Evolutionary conservation across 257 asterid species (phyloP).

Genomic region (Rhazya stricta): DNA sequence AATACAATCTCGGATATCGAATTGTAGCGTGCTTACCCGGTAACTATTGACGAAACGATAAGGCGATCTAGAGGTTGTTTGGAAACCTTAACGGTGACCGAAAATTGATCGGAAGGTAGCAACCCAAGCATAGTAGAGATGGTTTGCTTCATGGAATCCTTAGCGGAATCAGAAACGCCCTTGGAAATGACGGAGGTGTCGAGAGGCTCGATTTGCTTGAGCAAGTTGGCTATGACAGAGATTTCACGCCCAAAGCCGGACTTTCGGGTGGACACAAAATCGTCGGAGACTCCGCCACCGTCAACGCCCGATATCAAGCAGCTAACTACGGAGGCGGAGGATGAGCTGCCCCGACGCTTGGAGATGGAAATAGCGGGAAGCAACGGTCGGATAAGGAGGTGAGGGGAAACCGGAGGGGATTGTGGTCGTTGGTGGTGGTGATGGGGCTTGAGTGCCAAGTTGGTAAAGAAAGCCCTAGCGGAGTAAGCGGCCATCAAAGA

Average conservation of each 20-base stretch:
- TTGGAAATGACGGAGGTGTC: slow-evolving; percentile 70
- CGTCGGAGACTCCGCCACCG: slow-evolving; percentile 96
- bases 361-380: slow-evolving; percentile 29
- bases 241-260: slow-evolving; percentile 75
- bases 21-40: slow-evolving; percentile 54
- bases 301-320: slow-evolving; percentile 86
- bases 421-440: slow-evolving; percentile 26
- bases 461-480: slow-evolving; percentile 42
- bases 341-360: slow-evolving; percentile 15
- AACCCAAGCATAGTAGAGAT: slow-evolving; percentile 96
- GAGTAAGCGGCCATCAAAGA: slow-evolving; percentile 54
- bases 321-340: slow-evolving; percentile 20
- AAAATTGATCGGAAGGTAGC: slow-evolving; percentile 88
- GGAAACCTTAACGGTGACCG: slow-evolving; percentile 65
- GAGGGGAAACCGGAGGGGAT: slow-evolving; percentile 24
- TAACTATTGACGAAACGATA: slow-evolving; percentile 73
- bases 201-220: slow-evolving; percentile 85
- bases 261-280: slow-evolving; percentile 81
- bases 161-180: slow-evolving; percentile 85
- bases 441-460: slow-evolving; percentile 21
- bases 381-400: slow-evolving; percentile 47
- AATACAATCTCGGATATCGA: not conserved
- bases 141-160: slow-evolving; percentile 99
- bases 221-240: slow-evolving; percentile 82
- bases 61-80: slow-evolving; percentile 74